These are phyloP conservation scores for Lentinula edodes DNA, from an alignment of 768 basidiomycete genomes.

Conservation along the genomic window DNA sequence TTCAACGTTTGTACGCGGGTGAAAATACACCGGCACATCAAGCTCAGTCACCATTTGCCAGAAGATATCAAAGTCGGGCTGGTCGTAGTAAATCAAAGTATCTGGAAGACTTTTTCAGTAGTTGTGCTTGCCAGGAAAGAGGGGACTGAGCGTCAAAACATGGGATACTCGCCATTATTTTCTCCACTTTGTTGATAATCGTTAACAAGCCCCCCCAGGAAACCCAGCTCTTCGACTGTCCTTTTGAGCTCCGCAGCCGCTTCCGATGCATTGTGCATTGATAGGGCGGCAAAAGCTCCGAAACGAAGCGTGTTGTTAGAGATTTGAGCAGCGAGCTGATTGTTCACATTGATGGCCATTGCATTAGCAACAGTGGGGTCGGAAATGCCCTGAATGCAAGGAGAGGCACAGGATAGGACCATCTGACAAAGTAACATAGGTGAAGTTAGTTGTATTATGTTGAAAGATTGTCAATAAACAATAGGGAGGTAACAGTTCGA, in stretches of 20 bases:
- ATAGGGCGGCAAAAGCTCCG: slow-evolving; percentile 34
- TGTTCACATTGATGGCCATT: slow-evolving; percentile 29
- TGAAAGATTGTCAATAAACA: too few species aligned
- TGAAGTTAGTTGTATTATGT: too few species aligned
- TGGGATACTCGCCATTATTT: neutral
- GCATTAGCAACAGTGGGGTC: slow-evolving; percentile 6
- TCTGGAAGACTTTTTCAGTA: neutral
- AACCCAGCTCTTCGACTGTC: slow-evolving; percentile 32
- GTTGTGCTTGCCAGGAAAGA: neutral
- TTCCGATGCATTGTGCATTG: slow-evolving; percentile 39
- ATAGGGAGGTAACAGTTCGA: neutral
- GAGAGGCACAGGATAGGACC: slow-evolving; percentile 6
- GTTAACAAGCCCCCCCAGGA: slow-evolving; percentile 35
- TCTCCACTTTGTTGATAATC: slow-evolving; percentile 38
- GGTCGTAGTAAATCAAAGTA: slow-evolving; percentile 7
- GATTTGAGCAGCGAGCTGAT: slow-evolving; percentile 15
- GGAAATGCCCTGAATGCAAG: slow-evolving; percentile 16
- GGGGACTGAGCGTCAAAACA: neutral
- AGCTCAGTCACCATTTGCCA: slow-evolving; percentile 5
- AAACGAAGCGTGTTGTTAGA: slow-evolving; percentile 17
- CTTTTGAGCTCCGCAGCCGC: slow-evolving; percentile 36
- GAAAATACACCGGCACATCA: slow-evolving; percentile 5
- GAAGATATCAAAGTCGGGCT: slow-evolving; percentile 5
- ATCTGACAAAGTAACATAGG: neutral
- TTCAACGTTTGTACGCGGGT: neutral